Evolutionary conservation across 305 asterid genomes (phyloP).

Genomic region (Fraxinus baroniana): DNA sequence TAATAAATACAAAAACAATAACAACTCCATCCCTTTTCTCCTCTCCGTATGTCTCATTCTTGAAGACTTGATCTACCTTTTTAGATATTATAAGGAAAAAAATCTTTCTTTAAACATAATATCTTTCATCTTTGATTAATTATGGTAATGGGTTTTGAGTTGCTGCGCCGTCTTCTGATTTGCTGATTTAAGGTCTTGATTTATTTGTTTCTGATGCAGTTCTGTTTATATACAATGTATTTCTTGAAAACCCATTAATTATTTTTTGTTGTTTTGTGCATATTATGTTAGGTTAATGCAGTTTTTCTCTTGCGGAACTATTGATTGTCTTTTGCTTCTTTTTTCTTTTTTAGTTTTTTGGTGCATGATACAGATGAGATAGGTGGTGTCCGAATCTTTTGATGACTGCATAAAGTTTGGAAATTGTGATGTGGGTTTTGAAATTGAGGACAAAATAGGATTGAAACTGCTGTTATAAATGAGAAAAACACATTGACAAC

Average conservation of each 20-base stretch:
- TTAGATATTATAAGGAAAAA: background rate
- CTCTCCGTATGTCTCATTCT: slow-evolving; percentile 1
- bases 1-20: background rate
- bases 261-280: slow-evolving; percentile 7
- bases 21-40: background rate
- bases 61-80: slow-evolving; percentile 26
- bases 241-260: slow-evolving; percentile 15
- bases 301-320: background rate
- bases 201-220: background rate
- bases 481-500: background rate
- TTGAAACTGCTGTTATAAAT: background rate
- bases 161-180: background rate
- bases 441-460: slow-evolving; percentile 19
- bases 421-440: slow-evolving; percentile 30
- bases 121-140: background rate
- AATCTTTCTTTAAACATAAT: background rate
- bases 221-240: background rate
- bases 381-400: slow-evolving; percentile 21
- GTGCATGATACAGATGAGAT: slow-evolving; percentile 29
- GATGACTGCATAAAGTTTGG: slow-evolving; percentile 15
- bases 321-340: background rate
- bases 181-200: background rate
- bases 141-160: background rate
- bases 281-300: slow-evolving; percentile 1
- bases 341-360: background rate